Base-by-base conservation (phyloP, 2,329 filamentous ascomycete genomes). In the Basipetospora chlamydospora region DNA sequence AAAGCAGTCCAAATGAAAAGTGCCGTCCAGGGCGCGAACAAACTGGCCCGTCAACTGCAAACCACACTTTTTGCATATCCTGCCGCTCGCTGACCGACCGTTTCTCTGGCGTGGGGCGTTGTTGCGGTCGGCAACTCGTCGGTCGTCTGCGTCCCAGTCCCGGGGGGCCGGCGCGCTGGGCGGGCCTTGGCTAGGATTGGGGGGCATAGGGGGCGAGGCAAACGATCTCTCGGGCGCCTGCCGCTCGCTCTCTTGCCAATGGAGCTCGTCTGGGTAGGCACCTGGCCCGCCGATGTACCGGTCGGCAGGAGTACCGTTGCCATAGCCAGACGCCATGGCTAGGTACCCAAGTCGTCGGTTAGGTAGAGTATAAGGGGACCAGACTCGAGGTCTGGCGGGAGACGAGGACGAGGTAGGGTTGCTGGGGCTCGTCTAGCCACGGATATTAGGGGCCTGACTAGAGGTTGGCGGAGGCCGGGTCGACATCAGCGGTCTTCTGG, bases 1-100 rank as follows among this genome's bases (percentile, higher is more conserved):
- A 61, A 98, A 98, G 67, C 90, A 98, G 57, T 98, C 88, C 46
- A 98, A 63, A 63, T 98, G 90, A 56, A 85, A 98, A 37, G 88
- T 96, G 40, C 86, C 87, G 38, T 87, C 85, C 38, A 98, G 62
- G 31, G 90, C 90, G 49, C 90, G 76, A 44, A 98, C 90, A 55
- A 96, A 98, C 59, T 98, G 90, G 29, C 90, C 90, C 2, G 85
- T 92, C 55, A 98, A 66, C 38, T 79, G 69, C 55, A 88, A 81
- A 44, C 77, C 77, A 53, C 90, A 98, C 58, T 94, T 95, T 50
- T 85, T 87, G 60, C 83, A 88, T 26, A 72, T 64, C 45, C 81
- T 72, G 26, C 73, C 71, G 50, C 73, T 77, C 31, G 64, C 60
- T 37, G 66, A 66, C 46, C 73, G 63, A 34, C 67, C 46, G 67